Base-by-base conservation (phyloP, 2,329 filamentous ascomycete species). In the Xenosphaeropsis pyriputrescens region DNA sequence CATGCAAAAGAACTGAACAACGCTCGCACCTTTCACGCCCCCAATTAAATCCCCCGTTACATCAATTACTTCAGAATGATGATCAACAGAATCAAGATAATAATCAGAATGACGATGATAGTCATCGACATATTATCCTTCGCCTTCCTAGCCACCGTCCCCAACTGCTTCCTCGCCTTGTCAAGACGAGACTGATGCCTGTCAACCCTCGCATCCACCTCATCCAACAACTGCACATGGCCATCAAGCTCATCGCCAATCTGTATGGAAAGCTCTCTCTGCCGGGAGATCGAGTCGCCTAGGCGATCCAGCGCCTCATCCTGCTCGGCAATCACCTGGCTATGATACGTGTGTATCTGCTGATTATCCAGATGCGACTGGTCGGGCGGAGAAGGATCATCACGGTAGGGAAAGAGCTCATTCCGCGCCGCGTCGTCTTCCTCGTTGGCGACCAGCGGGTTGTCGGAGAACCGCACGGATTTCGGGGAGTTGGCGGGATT, bases 191-290 rank as follows among this genome's bases (percentile, higher is more conserved):
- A 67, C 56, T 80, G 72, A 60, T 96, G 88, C 41, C 88, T 66
- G 56, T 94, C 86, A 6, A 88, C 82, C 15, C 79, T 71, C 33
- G 72, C 71, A 53, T 96, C 91, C 33, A 93, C 76, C 50, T 94
- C 89, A 56, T 95, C 89, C 19, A 98, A 67, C 66, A 98, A 67
- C 48, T 80, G 70, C 29, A 93, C 82, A 52, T 98, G 91, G 48
- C 77, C 80, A 50, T 96, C 91, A 29, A 98, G 68, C 66, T 98
- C 91, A 56, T 95, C 84, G 19, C 91, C 89, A 51, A 98, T 96
- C 63, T 91, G 85, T 64, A 95, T 93, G 54, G 81, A 88, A 43
- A 98, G 67, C 62, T 96, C 85, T 36, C 93, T 70, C 64, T 96
- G 91, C 30, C 91, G 75, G 4, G 83, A 73, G 48, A 98, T 95